Evolutionary conservation across 345 rosid genomes (phyloP).

Genomic region (Gossypium longicalyx): DNA sequence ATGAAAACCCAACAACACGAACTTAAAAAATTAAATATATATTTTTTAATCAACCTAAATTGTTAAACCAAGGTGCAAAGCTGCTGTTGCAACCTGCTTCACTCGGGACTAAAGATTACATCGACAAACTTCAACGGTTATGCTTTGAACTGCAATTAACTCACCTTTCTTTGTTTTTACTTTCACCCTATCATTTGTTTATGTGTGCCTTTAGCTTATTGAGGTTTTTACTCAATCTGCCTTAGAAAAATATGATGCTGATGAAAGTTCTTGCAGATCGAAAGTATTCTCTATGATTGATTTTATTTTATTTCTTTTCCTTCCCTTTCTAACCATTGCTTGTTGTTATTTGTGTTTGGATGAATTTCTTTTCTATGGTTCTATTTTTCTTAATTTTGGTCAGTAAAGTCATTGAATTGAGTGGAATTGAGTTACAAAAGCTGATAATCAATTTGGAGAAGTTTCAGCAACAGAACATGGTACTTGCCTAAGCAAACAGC

Average conservation of each 20-base stretch:
- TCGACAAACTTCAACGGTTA: slow-evolving; percentile 49
- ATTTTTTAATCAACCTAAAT: slow-evolving; percentile 19
- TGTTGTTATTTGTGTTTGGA: slow-evolving; percentile 15
- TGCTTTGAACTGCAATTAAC: neutral
- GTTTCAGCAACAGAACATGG: slow-evolving; percentile 56
- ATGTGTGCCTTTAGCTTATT: slow-evolving; percentile 9
- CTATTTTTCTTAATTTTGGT: neutral
- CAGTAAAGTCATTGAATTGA: slow-evolving; percentile 55
- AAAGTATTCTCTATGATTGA: slow-evolving; percentile 35
- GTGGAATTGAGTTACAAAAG: slow-evolving; percentile 41
- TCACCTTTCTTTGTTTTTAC: neutral
- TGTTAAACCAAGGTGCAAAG: slow-evolving; percentile 29
- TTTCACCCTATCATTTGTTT: neutral
- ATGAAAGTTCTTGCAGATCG: slow-evolving; percentile 44
- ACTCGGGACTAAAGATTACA: slow-evolving; percentile 5
- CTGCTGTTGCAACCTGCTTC: slow-evolving; percentile 22
- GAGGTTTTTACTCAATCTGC: slow-evolving; percentile 15
- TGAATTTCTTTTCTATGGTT: neutral
- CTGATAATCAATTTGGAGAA: slow-evolving; percentile 33
- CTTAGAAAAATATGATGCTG: slow-evolving; percentile 53
- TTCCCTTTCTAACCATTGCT: neutral
- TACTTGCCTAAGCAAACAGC: slow-evolving; percentile 57
- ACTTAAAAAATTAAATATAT: too few relatives aligned
- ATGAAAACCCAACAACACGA: too few relatives aligned
- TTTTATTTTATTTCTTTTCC: neutral